A percentile compares a stretch with the other conserved stretches of the same genome.
phyloP scores from a whole-genome alignment of 495 filamentous ascomycete genomes.

The Neurospora sp. region DNA sequence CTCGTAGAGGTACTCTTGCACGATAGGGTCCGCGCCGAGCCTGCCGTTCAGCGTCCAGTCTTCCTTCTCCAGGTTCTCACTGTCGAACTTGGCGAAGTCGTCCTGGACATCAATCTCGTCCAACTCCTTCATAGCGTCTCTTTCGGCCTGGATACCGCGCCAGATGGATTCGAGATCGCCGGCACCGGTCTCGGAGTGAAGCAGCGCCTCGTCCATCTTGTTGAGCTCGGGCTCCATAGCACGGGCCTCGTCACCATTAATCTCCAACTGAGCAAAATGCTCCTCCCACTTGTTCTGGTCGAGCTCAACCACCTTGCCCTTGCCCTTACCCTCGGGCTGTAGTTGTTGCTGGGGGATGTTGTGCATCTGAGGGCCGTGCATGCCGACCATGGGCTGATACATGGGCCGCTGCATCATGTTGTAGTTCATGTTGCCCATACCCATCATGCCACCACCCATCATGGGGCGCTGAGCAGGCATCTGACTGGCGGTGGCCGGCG shows the following conservation, averaged over 20 bases:
- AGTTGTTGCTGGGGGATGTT: constrained; percentile 23
- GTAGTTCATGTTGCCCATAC: constrained; percentile 33
- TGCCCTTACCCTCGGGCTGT: constrained; percentile 62
- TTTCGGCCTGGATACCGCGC: constrained; percentile 78
- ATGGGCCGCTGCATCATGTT: constrained; percentile 37
- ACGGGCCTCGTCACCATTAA: constrained; percentile 60
- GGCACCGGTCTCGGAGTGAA: constrained; percentile 50
- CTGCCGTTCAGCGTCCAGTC: constrained; percentile 34
- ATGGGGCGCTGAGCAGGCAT: constrained; percentile 51
- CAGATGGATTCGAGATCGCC: constrained; percentile 86
- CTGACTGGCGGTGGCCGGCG: constrained; percentile 29
- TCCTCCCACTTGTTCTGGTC: constrained; percentile 93
- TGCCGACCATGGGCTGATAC: constrained; percentile 33
- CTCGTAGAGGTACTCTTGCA: constrained; percentile 91
- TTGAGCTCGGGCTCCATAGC: constrained; percentile 86
- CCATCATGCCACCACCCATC: constrained; percentile 40
- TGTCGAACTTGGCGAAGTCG: constrained; percentile 52
- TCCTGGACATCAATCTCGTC: constrained; percentile 45
- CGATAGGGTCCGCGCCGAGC: constrained; percentile 52
- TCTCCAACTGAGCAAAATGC: constrained; percentile 84
- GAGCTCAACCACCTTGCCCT: constrained; percentile 82
- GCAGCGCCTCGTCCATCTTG: constrained; percentile 57
- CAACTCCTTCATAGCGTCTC: constrained; percentile 56
- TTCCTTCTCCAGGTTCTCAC: constrained; percentile 61
- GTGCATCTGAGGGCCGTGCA: constrained; percentile 41